Conservation (phyloP, 192 early-diverging fungal species). For the Ambispora gerdemannii region DNA sequence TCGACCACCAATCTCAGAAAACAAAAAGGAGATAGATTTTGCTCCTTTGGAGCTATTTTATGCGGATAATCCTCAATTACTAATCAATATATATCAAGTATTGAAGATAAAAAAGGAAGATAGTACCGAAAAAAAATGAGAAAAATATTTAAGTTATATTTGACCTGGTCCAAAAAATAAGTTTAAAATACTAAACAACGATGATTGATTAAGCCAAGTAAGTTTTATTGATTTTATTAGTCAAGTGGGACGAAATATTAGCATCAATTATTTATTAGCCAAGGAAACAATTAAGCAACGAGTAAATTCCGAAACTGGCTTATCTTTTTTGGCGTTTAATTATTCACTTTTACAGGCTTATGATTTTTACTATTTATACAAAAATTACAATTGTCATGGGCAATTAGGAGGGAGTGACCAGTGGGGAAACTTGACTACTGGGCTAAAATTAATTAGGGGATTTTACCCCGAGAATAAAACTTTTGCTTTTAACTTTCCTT, state of each 20-base stretch:
- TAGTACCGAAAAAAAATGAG: conserved; percentile 10
- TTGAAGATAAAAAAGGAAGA: background rate
- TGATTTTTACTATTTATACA: conserved; percentile 17
- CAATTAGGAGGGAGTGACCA: conserved; percentile 16
- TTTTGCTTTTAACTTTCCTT: conserved; percentile 25
- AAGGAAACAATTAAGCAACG: conserved; percentile 18
- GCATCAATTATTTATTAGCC: background rate
- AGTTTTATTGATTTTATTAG: conserved; percentile 12
- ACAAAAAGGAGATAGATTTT: background rate
- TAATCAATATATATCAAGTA: conserved; percentile 9
- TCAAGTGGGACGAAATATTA: background rate
- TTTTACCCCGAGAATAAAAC: conserved; percentile 13
- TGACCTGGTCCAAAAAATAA: conserved; percentile 7
- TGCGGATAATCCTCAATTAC: conserved; percentile 1
- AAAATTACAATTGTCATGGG: conserved; percentile 6
- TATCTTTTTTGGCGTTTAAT: conserved; percentile 23
- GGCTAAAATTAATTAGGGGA: conserved; percentile 1
- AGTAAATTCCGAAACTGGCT: background rate
- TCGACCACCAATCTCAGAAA: background rate
- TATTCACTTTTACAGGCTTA: conserved; percentile 19
- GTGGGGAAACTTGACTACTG: conserved; percentile 17
- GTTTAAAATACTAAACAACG: conserved; percentile 15
- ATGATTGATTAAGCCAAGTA: conserved; percentile 7
- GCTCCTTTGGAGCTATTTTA: conserved; percentile 13
- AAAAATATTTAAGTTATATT: conserved; percentile 8